Evolutionary conservation across 441 rosid species (phyloP), one percentile per base, ranked within the genome.

Genomic region (Populus hybrid): DNA sequence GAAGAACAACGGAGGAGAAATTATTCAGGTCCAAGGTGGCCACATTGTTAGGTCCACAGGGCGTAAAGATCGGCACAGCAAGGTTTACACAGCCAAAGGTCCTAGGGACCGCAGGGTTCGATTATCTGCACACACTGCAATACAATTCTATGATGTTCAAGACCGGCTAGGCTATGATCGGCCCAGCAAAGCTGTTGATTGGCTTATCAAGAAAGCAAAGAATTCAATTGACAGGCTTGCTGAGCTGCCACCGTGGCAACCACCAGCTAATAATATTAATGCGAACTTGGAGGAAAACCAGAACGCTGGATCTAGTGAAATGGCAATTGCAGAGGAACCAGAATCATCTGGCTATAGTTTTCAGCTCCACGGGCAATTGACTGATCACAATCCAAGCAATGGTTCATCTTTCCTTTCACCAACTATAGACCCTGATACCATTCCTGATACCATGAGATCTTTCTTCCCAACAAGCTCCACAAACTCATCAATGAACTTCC

Each of bases 121-220:
- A 24, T 89, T 95, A 74, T 90, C 99, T 0, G 97, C 99, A 6
- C 94, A 88, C 74, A 95, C 99, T 3, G 99, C 99, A 18, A 95
- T 95, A 68, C 98, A 95, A 65, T 93, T 95, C 83, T 95, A 93
- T 84, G 99, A 95, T 74, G 99, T 93, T 31, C 99, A 95, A 83
- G 99, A 93, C 77, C 87, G 99, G 23, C 90, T 95, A 53, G 99
- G 99, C 23, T 91, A 88, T 69, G 98, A 95, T 81, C 83, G 99
- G 12, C 99, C 99, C 9, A 95, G 99, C 77, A 93, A 93, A 77
- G 98, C 98, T 9, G 97, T 95, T 8, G 98, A 95, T 80, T 95
- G 99, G 99, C 93, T 93, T 53, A 92, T 95, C 50, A 90, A 79
- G 64, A 95, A 95, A 73, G 98, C 99, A 6, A 92, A 92, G 78